A percentile compares a stretch with the other conserved stretches of the same genome.
Conservation (phyloP, 169 alveolate genomes). For the Eimeria zaria region DNA sequence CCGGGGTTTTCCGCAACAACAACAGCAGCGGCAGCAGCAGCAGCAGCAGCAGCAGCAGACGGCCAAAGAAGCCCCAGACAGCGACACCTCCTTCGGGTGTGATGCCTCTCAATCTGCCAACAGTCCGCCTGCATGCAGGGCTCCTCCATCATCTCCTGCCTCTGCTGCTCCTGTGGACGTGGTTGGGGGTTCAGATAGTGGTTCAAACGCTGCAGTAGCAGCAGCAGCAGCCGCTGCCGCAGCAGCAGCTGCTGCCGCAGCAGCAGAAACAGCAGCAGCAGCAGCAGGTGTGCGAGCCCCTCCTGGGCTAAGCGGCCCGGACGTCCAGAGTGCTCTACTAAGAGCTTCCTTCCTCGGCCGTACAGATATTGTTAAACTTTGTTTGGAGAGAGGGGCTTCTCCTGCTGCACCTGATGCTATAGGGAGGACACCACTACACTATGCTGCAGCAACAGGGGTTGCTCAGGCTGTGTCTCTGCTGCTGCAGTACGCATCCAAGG, state of each 20-base stretch:
- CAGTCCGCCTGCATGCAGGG: slow-evolving; percentile 26
- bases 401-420: slow-evolving; percentile 84
- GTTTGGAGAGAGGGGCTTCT: slow-evolving; percentile 71
- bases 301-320: slow-evolving; percentile 79
- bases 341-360: slow-evolving; percentile 74
- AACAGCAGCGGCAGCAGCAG: slow-evolving; percentile 2
- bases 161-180: slow-evolving; percentile 39
- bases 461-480: slow-evolving; percentile 84
- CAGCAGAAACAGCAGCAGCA: slow-evolving; percentile 12
- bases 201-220: neutral
- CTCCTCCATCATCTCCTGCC: slow-evolving; percentile 56
- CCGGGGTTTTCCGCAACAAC: neutral
- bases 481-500: slow-evolving; percentile 81
- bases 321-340: slow-evolving; percentile 69
- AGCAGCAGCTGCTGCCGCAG: too few species aligned
- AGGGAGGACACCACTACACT: slow-evolving; percentile 89
- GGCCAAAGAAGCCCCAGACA: neutral
- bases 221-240: too few species aligned
- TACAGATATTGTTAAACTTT: slow-evolving; percentile 31
- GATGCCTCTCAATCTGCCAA: neutral
- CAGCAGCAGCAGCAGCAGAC: slow-evolving; percentile 2
- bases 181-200: neutral
- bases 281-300: slow-evolving; percentile 69
- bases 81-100: neutral
- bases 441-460: slow-evolving; percentile 89